Conservation (phyloP, 208 protist genomes). For the Trypanosoma platydactyli region DNA sequence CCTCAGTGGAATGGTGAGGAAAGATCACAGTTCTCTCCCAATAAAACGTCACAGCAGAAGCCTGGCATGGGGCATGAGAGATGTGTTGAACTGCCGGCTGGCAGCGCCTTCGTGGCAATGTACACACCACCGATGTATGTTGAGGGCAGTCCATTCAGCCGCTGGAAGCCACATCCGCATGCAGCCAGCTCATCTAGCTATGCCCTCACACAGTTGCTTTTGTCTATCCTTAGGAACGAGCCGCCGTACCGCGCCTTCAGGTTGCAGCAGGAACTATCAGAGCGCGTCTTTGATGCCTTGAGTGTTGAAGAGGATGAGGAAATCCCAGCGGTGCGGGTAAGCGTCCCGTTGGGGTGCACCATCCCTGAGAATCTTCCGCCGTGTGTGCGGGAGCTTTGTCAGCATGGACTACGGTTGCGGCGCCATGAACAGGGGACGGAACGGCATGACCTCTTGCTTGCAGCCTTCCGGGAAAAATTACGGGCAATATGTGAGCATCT, state of each 20-base stretch:
- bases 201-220: constrained; percentile 53
- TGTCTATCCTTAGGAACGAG: constrained; percentile 47
- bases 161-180: constrained; percentile 65
- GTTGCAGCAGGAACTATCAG: constrained; percentile 30
- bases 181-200: constrained; percentile 55
- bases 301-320: constrained; percentile 5
- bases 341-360: constrained; percentile 30
- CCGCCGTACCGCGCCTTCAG: constrained; percentile 42
- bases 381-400: constrained; percentile 17
- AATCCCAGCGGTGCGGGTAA: constrained; percentile 15
- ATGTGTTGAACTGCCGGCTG: constrained; percentile 14
- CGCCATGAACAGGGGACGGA: background rate
- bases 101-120: constrained; percentile 22
- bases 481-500: background rate
- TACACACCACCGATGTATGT: constrained; percentile 41
- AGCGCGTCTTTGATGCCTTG: background rate
- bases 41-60: background rate
- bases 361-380: constrained; percentile 35
- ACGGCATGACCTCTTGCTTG: constrained; percentile 3
- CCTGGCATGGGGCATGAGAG: background rate
- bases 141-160: constrained; percentile 38
- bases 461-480: constrained; percentile 3
- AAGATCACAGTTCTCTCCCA: background rate
- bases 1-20: background rate
- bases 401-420: constrained; percentile 4